These are phyloP conservation scores for Pyrenophora graminea DNA, from an alignment of 2,329 filamentous ascomycete species.

Conservation along the genomic window DNA sequence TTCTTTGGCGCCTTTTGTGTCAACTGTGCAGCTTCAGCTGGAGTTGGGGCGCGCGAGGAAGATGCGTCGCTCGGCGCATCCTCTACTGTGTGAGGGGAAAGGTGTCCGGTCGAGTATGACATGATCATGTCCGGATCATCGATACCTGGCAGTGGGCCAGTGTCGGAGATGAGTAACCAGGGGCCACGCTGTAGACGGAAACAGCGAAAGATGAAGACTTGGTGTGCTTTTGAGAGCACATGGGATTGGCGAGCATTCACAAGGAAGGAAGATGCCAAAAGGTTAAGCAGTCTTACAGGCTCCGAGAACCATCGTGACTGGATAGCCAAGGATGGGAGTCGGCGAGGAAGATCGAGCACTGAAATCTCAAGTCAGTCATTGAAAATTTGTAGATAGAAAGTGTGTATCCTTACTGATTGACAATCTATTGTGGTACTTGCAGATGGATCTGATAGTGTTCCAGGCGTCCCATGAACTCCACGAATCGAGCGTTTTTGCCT, in stretches of 20 bases:
- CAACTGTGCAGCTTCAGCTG: slow-evolving; percentile 65
- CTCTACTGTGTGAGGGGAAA: slow-evolving; percentile 51
- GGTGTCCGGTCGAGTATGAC: slow-evolving; percentile 41
- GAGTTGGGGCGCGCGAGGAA: slow-evolving; percentile 58
- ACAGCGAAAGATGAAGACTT: slow-evolving; percentile 60
- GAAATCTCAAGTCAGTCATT: neutral
- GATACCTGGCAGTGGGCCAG: slow-evolving; percentile 59
- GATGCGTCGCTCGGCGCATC: slow-evolving; percentile 38
- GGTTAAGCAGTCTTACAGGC: slow-evolving; percentile 60
- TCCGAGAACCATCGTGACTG: slow-evolving; percentile 68
- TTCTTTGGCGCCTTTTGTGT: slow-evolving; percentile 46
- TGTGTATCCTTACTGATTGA: slow-evolving; percentile 72
- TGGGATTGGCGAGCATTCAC: slow-evolving; percentile 63
- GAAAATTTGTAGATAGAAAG: neutral
- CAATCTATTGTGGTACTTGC: slow-evolving; percentile 80
- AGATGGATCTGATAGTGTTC: slow-evolving; percentile 83
- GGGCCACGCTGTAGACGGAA: slow-evolving; percentile 62
- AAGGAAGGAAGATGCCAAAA: slow-evolving; percentile 59
- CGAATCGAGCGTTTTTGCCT: slow-evolving; percentile 60
- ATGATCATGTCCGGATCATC: slow-evolving; percentile 47
- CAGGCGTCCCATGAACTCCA: slow-evolving; percentile 92
- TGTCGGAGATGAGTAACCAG: slow-evolving; percentile 64
- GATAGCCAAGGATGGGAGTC: slow-evolving; percentile 60
- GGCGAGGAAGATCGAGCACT: slow-evolving; percentile 61
- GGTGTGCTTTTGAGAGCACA: slow-evolving; percentile 62